Evolutionary conservation across 331 rosid species (phyloP).

Genomic region (Arachis monticola): DNA sequence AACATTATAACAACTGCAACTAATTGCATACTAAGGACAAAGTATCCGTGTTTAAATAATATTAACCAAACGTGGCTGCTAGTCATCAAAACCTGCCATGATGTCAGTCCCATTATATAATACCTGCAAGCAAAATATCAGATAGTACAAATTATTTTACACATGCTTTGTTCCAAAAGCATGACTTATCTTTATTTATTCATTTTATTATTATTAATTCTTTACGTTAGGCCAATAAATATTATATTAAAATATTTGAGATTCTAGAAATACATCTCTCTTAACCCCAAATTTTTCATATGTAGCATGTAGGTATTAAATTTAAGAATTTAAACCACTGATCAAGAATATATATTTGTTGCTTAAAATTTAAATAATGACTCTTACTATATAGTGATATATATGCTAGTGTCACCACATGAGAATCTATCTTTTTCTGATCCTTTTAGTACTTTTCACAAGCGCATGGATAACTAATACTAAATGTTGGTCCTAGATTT

Average conservation of each 20-base stretch:
- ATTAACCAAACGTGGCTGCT: slow-evolving; percentile 36
- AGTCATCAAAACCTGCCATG: slow-evolving; percentile 39
- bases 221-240: no score
- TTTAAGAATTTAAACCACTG: no score
- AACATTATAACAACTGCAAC: background rate
- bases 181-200: background rate
- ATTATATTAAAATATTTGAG: no score
- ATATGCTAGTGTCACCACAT: background rate
- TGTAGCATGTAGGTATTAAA: no score
- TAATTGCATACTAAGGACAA: slow-evolving; percentile 33
- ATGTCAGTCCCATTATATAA: slow-evolving; percentile 13
- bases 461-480: background rate
- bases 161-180: slow-evolving; percentile 7
- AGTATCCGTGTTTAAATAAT: slow-evolving; percentile 16
- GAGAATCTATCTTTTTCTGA: background rate
- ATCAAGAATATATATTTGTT: no score
- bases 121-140: background rate
- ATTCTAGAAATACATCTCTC: no score
- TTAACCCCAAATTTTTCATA: no score
- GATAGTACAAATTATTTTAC: slow-evolving; percentile 14
- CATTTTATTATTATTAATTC: no score
- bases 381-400: background rate
- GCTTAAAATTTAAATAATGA: no score
- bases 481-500: background rate
- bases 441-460: background rate